Evolutionary conservation across 129 eudicot genomes (phyloP).

Genomic region (Erigeron canadensis): DNA sequence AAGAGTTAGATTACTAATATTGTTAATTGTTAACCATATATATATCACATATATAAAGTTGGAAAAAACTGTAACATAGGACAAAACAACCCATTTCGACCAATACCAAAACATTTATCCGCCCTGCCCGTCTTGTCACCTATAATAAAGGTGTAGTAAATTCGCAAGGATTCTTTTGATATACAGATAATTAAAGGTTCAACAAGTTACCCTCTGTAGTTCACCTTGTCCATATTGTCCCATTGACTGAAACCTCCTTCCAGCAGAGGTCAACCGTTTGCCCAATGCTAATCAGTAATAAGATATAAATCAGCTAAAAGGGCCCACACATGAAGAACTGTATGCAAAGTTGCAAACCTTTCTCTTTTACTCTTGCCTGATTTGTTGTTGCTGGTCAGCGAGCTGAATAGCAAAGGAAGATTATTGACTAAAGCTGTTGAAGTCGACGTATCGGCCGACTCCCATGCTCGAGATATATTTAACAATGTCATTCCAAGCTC

Average conservation of each 20-base stretch:
- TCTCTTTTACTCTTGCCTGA: slow-evolving; percentile 61
- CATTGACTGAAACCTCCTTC: slow-evolving; percentile 93
- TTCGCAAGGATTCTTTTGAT: not conserved
- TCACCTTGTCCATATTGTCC: slow-evolving; percentile 97
- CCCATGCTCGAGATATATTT: slow-evolving; percentile 88
- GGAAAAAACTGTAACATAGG: not conserved
- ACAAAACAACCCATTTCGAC: not conserved
- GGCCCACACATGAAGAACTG: not conserved
- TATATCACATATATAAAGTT: too few species aligned
- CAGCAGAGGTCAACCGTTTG: slow-evolving; percentile 77
- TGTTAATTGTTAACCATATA: not conserved
- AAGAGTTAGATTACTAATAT: not conserved
- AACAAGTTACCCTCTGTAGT: slow-evolving; percentile 62
- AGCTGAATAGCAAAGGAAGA: slow-evolving; percentile 56
- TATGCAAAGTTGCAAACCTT: slow-evolving; percentile 17
- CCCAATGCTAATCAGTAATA: slow-evolving; percentile 71
- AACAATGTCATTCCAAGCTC: slow-evolving; percentile 78
- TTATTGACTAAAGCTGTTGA: slow-evolving; percentile 56
- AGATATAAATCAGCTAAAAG: slow-evolving; percentile 27
- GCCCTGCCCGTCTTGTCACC: slow-evolving; percentile 3
- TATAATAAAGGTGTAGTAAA: not conserved
- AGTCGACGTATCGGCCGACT: slow-evolving; percentile 74
- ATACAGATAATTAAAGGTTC: slow-evolving; percentile 25
- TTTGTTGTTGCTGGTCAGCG: slow-evolving; percentile 48
- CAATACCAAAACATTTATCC: not conserved